Percentiles rank a stretch among this genome's conserved stretches.
Conservation (phyloP, 192 early-diverging fungal species). For the Backusella tarrabulga region DNA sequence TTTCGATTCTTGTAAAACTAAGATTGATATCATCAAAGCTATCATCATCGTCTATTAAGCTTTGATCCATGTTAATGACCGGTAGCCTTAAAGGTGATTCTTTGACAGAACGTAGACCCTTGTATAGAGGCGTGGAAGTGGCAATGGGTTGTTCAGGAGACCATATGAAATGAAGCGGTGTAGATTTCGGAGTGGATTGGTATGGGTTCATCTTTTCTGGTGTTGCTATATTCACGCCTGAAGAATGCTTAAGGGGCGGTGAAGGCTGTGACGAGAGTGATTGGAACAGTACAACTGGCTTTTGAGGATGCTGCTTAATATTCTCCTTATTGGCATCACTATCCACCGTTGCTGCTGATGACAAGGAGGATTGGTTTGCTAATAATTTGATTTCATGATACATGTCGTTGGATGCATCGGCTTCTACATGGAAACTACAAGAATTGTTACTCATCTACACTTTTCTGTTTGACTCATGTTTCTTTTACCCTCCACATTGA, state of each 20-base stretch:
- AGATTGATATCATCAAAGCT: neutral
- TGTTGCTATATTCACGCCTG: too few species aligned
- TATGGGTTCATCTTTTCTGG: neutral
- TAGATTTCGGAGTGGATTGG: neutral
- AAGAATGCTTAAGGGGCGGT: neutral
- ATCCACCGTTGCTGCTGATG: too few species aligned
- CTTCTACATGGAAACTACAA: neutral
- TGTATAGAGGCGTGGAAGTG: conserved; percentile 1
- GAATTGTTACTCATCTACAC: neutral
- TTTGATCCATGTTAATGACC: neutral
- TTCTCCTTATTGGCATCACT: neutral
- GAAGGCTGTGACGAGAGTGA: neutral
- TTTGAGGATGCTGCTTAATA: neutral
- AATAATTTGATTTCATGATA: neutral
- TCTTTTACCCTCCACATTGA: conserved; percentile 10
- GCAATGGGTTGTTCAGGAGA: neutral
- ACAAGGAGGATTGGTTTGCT: neutral
- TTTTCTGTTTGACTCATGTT: too few species aligned
- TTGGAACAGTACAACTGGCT: neutral
- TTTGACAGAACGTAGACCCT: neutral
- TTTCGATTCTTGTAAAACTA: neutral
- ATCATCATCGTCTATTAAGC: neutral
- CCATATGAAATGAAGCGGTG: neutral
- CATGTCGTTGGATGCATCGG: neutral
- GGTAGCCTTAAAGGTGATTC: neutral